Percentiles rank a stretch among this genome's conserved stretches.
Conservation (phyloP, 306 rosid genomes). For the Clitoria ternatea region DNA sequence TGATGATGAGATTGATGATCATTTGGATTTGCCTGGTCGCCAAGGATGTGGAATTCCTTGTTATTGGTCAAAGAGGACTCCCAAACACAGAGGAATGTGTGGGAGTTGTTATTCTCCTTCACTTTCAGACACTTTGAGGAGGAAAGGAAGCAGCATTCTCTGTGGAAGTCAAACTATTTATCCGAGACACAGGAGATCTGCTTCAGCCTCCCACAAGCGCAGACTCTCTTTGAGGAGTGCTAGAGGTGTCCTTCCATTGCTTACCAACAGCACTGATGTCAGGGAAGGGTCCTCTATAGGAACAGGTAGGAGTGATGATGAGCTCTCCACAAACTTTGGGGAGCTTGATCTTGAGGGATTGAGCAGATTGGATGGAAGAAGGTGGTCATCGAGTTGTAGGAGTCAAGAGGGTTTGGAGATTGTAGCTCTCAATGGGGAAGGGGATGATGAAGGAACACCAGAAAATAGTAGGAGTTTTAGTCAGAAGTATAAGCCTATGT, state of each 20-base stretch:
- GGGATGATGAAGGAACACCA: conserved; percentile 71
- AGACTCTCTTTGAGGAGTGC: conserved; percentile 59
- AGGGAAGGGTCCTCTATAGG: conserved; percentile 79
- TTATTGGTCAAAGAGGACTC: conserved; percentile 86
- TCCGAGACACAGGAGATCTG: conserved; percentile 46
- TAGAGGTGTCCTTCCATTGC: conserved; percentile 80
- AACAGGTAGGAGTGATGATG: conserved; percentile 89
- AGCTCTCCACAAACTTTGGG: conserved; percentile 81
- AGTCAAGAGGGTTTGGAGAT: conserved; percentile 90
- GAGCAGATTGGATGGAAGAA: conserved; percentile 90
- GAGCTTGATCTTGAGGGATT: conserved; percentile 98
- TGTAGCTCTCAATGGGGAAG: conserved; percentile 67
- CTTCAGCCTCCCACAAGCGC: conserved; percentile 49
- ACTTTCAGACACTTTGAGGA: conserved; percentile 75
- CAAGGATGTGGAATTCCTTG: conserved; percentile 98
- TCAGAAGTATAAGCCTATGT: conserved; percentile 78
- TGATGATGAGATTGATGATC: conserved; percentile 72
- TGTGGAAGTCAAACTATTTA: conserved; percentile 70
- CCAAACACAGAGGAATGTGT: conserved; percentile 56
- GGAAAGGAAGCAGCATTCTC: conserved; percentile 75
- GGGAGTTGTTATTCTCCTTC: conserved; percentile 90
- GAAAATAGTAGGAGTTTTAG: conserved; percentile 68
- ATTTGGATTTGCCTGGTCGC: conserved; percentile 66
- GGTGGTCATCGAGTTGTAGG: conserved; percentile 97
- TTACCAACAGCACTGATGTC: conserved; percentile 53